phyloP scores from a whole-genome alignment of 345 rosid species.

The Ricinus communis region DNA sequence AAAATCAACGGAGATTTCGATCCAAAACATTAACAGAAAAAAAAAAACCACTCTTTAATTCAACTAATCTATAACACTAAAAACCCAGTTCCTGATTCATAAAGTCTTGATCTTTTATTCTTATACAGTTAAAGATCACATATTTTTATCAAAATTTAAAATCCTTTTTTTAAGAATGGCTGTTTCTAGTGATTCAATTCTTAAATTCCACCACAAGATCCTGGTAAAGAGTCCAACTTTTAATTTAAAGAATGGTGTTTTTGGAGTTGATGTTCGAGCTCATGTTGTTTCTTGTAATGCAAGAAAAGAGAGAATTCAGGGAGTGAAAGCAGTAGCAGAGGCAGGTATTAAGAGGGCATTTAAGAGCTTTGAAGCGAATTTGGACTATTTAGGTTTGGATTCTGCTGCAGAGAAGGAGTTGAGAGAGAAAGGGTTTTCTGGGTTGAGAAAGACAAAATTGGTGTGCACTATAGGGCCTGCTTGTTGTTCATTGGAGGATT shows the following conservation, averaged over 20 bases:
- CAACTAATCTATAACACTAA: not conserved
- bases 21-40: constrained; percentile 9
- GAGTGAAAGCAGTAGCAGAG: constrained; percentile 36
- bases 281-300: constrained; percentile 22
- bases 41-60: constrained; percentile 8
- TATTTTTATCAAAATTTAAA: not conserved
- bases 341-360: constrained; percentile 20
- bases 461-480: constrained; percentile 78
- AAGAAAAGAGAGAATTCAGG: constrained; percentile 21
- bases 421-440: constrained; percentile 62
- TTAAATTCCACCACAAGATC: constrained; percentile 8
- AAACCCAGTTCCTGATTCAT: not conserved
- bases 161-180: constrained; percentile 36
- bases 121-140: not conserved
- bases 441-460: constrained; percentile 72
- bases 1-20: constrained; percentile 36
- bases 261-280: constrained; percentile 15
- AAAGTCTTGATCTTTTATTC: not conserved
- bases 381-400: constrained; percentile 40
- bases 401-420: constrained; percentile 50
- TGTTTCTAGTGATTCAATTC: constrained; percentile 30
- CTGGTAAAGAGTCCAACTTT: constrained; percentile 16
- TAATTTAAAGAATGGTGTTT: constrained; percentile 24
- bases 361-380: constrained; percentile 18
- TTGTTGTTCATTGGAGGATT: constrained; percentile 49